Percentiles rank a stretch among this genome's conserved stretches.
Evolutionary conservation across 257 asterid species (phyloP).

Genomic region (Marsdenia floribunda): DNA sequence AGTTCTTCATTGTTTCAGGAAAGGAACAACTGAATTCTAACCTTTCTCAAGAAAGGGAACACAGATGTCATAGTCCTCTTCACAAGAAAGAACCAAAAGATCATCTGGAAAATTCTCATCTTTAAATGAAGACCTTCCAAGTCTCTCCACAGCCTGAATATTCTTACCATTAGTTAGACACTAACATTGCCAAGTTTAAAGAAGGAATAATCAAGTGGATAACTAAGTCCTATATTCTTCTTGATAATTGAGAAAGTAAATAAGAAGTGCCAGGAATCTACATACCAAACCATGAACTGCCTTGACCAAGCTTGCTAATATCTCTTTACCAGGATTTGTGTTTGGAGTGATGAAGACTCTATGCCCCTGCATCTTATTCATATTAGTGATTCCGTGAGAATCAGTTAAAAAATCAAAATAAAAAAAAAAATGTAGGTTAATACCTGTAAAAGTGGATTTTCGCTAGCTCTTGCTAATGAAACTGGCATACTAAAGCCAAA

Average conservation of each 20-base stretch:
- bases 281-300: constrained; percentile 88
- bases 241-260: constrained; percentile 4
- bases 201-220: neutral
- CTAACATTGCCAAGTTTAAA: neutral
- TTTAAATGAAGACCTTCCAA: constrained; percentile 67
- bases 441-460: constrained; percentile 85
- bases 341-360: constrained; percentile 78
- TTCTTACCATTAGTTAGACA: neutral
- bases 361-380: constrained; percentile 59
- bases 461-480: constrained; percentile 70
- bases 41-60: constrained; percentile 90
- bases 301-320: constrained; percentile 65
- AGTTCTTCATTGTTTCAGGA: neutral
- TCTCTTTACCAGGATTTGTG: constrained; percentile 89
- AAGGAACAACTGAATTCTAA: constrained; percentile 18
- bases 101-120: constrained; percentile 55
- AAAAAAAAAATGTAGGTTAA: constrained; percentile 6
- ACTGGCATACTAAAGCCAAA: constrained; percentile 78
- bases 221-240: neutral
- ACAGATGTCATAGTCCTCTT: constrained; percentile 81
- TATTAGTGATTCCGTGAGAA: constrained; percentile 18
- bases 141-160: constrained; percentile 77
- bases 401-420: constrained; percentile 13
- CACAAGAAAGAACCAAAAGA: constrained; percentile 79
- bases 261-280: constrained; percentile 9